These are phyloP conservation scores for Mrakia hoshinonis DNA, from an alignment of 768 basidiomycete genomes.

Conservation along the genomic window DNA sequence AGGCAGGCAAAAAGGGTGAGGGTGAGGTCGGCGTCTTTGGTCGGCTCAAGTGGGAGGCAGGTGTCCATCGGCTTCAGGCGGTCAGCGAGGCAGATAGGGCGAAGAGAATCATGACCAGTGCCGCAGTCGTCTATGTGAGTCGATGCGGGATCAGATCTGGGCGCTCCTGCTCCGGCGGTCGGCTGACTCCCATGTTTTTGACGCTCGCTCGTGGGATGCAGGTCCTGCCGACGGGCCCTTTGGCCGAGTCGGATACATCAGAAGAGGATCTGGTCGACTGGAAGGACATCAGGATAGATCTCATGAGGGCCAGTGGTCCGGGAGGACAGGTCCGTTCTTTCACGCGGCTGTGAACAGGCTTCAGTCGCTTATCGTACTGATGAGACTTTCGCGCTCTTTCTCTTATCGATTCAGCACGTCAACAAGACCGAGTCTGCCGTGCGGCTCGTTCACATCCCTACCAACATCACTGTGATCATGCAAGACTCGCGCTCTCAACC, in stretches of 20 bases:
- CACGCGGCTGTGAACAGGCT: background rate
- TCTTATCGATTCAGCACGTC: slow-evolving; percentile 76
- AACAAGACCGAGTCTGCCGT: slow-evolving; percentile 98
- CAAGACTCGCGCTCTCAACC: slow-evolving; percentile 16
- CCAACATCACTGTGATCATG: slow-evolving; percentile 52
- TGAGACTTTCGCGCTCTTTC: too few relatives aligned
- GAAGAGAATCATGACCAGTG: slow-evolving; percentile 86
- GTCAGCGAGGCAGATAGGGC: slow-evolving; percentile 82
- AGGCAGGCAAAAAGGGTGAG: background rate
- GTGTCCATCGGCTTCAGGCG: slow-evolving; percentile 89
- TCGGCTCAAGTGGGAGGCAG: slow-evolving; percentile 75
- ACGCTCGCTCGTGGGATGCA: slow-evolving; percentile 35
- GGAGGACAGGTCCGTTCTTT: slow-evolving; percentile 68
- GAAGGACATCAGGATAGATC: slow-evolving; percentile 79
- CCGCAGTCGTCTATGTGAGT: slow-evolving; percentile 73
- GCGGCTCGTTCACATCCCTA: slow-evolving; percentile 81
- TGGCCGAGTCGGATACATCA: slow-evolving; percentile 52
- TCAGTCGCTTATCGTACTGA: too few relatives aligned
- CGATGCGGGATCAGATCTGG: too few relatives aligned
- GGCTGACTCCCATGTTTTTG: background rate
- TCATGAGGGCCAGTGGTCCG: slow-evolving; percentile 90
- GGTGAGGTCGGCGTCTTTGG: slow-evolving; percentile 67
- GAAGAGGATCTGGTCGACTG: slow-evolving; percentile 58
- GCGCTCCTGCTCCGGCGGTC: background rate
- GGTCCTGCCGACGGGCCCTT: slow-evolving; percentile 57